Base-by-base conservation (phyloP, 441 rosid species). In the Adansonia grandidieri region DNA sequence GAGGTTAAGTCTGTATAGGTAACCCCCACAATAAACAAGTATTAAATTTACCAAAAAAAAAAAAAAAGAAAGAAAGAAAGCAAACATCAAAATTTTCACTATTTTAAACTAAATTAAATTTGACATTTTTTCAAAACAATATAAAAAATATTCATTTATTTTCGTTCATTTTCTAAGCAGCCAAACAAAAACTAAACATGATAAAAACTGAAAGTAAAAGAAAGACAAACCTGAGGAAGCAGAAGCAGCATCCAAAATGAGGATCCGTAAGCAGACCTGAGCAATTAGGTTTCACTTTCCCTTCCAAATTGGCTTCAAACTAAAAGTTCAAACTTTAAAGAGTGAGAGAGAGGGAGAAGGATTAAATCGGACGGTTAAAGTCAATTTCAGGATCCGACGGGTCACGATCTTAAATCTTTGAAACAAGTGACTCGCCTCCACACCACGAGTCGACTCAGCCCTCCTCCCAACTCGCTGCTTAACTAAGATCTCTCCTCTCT, bases 1-100 rank as follows among this genome's bases (percentile, higher is more conserved):
- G 79, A 84, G 80, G 75, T 80, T 84, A 83, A 85, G 85, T 84
- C 85, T 84, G 90, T 69, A 81, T 74, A 37, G 75, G 60, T 3
- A 54, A 67, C 32, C 65, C 14, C 1, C 50, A 71, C 19, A 50
- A 70, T 24, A 50, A 22, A 70, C 37, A 48, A 50, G 9, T 47
- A 20, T 9, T 47, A 10, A 47, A 17, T 19, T 6, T 19, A 1
- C 3, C 32, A 14, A 1, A 28, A 28, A 28, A 2, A 32, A 40
- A 14, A 1, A 32, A 32, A 32, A 0, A 32, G 3, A 32, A 32
- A 32, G 37, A 32, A 32, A 32, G 37, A 32, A 32, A 28, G 32
- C 9, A 47, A 8, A 22, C 32, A 51, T 24, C 20, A 13, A 71
- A 2, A 50, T 20, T 20, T 68, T 68, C 32, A 11, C 40, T 47